Conservation (phyloP, 495 filamentous ascomycete genomes). For the Hypoxylon rickii region DNA sequence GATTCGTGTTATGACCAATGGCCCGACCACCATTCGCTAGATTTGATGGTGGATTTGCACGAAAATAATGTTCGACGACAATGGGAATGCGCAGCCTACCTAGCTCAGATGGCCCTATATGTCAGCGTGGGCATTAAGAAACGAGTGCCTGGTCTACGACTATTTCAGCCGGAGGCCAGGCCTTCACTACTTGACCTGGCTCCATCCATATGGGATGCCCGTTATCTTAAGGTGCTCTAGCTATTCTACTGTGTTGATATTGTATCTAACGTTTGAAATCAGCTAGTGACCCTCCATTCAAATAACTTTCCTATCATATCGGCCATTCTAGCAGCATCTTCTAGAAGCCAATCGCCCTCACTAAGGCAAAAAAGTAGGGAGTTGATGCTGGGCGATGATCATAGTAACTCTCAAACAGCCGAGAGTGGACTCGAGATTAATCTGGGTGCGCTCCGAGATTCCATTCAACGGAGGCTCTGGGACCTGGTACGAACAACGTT, state of each 20-base stretch:
- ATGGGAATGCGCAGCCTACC: slow-evolving; percentile 29
- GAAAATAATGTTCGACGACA: background rate
- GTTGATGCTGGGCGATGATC: background rate
- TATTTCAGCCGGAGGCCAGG: slow-evolving; percentile 7
- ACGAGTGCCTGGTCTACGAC: slow-evolving; percentile 28
- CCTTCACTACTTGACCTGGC: slow-evolving; percentile 49
- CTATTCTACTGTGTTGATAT: background rate
- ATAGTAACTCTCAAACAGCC: background rate
- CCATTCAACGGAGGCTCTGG: slow-evolving; percentile 31
- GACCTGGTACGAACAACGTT: slow-evolving; percentile 25
- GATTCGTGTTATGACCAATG: background rate
- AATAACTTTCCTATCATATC: slow-evolving; percentile 27
- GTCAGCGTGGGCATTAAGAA: slow-evolving; percentile 41
- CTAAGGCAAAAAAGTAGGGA: slow-evolving; percentile 23
- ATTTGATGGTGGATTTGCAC: background rate
- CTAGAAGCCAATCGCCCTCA: slow-evolving; percentile 25
- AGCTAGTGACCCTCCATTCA: slow-evolving; percentile 30
- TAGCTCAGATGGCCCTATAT: slow-evolving; percentile 43
- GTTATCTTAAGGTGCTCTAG: slow-evolving; percentile 44
- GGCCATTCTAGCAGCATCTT: slow-evolving; percentile 29
- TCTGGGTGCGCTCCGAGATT: background rate
- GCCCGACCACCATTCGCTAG: background rate
- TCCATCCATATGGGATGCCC: slow-evolving; percentile 51
- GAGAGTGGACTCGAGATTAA: background rate
- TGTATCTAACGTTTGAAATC: slow-evolving; percentile 21